Evolutionary conservation across 257 asterid species (phyloP), one percentile per base, ranked within the genome.

Genomic region (Lavandula angustifolia): DNA sequence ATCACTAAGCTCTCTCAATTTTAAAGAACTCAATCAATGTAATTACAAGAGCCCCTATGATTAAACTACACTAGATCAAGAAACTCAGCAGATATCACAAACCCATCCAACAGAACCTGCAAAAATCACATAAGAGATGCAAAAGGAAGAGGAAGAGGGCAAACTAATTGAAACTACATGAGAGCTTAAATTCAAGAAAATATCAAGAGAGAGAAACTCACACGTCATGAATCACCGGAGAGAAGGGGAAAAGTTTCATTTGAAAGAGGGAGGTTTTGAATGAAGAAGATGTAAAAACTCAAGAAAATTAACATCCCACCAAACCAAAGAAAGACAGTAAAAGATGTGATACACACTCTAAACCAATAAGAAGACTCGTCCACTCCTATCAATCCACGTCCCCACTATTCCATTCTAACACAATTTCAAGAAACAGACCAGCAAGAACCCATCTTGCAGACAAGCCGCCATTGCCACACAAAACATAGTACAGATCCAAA

Each of bases 291-390:
- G 46, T 9, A 54, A 16, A 42, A 64, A 31, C 31, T 62, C 63
- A 63, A 68, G 63, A 57, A 13, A 17, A 16, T 41, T 31, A 34
- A 58, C 53, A 54, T 49, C 62, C 67, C 37, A 51, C 42, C 61
- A 54, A 2, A 37, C 1, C 47, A 54, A 14, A 31, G 42, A 53
- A 40, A 8, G 12, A 0, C 46, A 60, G 13, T 8, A 40, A 49
- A 65, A 56, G 27, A 13, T 41, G 64, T 54, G 62, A 54, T 14
- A 33, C 29, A 66, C 64, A 61, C 53, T 53, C 68, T 29, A 38
- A 70, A 70, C 57, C 2, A 34, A 51, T 22, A 9, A 50, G 16
- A 62, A 60, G 3, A 11, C 43, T 22, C 27, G 27, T 22, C 41
- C 54, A 60, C 69, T 52, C 43, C 14, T 18, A 7, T 17, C 44